Evolutionary conservation across 2,329 filamentous ascomycete species (phyloP), one percentile per base, ranked within the genome.

Genomic region (Ophiostoma ulmi): DNA sequence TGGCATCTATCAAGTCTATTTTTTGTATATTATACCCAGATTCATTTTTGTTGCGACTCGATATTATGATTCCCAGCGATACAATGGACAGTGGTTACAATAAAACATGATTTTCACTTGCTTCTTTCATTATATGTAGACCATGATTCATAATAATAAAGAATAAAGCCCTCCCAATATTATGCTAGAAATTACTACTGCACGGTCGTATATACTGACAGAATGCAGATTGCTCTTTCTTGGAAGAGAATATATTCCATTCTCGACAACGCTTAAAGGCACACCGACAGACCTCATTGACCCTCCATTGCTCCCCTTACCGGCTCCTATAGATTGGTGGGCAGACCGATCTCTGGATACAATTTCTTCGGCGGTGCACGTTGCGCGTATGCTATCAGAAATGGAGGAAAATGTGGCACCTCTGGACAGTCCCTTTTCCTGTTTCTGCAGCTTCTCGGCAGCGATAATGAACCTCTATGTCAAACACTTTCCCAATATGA

Each of bases 381-480:
- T 58, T 26, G n/a, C 22, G 52, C n/a, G 52, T 22, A 58, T 58
- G 10, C 52, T 58, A 8, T 58, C 52, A 8, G 52, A 58, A 3
- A 26, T 58, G 52, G 52, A 4, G 52, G 52, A 26, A 7, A 58
- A 58, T 5, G n/a, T n/a, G 10, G 52, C 52, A 13, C 26, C n/a
- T 1, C 52, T 58, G 8, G n/a, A 58, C 52, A 58, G n/a, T 11
- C 52, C 52, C 8, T 58, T 58, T 26, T n/a, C 52, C 22, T 10
- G 52, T n/a, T 58, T 58, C n/a, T 58, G 52, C 10, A 79, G 79
- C 1, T 83, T 83, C 52, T 82, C 81, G 0, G 81, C 81, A 0
- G 80, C 80, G 1, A 81, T 80, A 4, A 77, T 82, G 67, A 82
- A 81, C 36, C 72, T 81, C 0, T 83, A 83, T 71, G 76, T 80